Percentiles rank a stretch among this genome's conserved stretches.
Evolutionary conservation across 208 protist genomes (phyloP).

Genomic region (Leishmania tropica): DNA sequence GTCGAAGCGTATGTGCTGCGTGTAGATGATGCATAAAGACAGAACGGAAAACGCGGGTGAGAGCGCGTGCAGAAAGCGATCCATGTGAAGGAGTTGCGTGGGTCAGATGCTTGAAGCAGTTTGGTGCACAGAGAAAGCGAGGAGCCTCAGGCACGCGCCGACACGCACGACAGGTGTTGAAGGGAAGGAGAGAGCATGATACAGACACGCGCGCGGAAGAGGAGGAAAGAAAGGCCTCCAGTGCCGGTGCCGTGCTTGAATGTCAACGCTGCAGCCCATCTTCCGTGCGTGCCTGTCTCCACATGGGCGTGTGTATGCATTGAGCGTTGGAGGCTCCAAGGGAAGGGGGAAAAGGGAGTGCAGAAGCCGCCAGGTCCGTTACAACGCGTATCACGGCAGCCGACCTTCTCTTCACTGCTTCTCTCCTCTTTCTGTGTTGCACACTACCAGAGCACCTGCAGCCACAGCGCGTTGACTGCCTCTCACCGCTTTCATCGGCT

Average conservation of each 20-base stretch:
- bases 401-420: not conserved
- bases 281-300: not conserved
- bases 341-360: not conserved
- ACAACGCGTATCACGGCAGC: not conserved
- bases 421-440: not conserved
- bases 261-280: not conserved
- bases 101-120: not conserved
- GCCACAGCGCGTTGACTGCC: not conserved
- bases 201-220: too few relatives aligned
- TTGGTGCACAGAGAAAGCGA: not conserved
- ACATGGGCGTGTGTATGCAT: not conserved
- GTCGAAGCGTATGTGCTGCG: not conserved
- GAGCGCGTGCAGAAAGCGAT: not conserved
- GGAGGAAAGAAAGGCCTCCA: not conserved
- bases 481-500: not conserved
- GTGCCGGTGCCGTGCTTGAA: not conserved
- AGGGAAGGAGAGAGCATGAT: not conserved
- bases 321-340: not conserved
- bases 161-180: not conserved
- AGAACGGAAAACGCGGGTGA: not conserved
- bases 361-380: not conserved
- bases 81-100: not conserved
- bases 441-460: not conserved
- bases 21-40: not conserved
- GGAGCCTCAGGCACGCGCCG: not conserved